phyloP scores from a whole-genome alignment of 1,139 yeast genomes.

The Saccharomyces hybrid region DNA sequence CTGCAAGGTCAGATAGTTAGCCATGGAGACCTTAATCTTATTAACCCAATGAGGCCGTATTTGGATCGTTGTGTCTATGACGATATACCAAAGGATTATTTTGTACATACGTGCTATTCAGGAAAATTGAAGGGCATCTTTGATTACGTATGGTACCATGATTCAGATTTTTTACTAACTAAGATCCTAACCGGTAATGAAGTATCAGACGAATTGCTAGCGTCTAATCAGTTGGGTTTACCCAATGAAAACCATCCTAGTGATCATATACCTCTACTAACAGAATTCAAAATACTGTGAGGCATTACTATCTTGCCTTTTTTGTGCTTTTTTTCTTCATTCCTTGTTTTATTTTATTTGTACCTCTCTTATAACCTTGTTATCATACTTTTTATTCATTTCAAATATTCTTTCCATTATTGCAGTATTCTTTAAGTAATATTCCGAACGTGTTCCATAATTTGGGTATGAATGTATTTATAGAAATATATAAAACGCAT shows the following conservation, averaged over 20 bases:
- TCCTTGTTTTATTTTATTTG: background rate
- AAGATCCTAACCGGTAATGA: slow-evolving; percentile 71
- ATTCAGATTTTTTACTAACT: slow-evolving; percentile 32
- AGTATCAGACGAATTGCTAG: slow-evolving; percentile 46
- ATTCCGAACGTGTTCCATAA: background rate
- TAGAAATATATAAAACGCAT: background rate
- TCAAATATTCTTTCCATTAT: background rate
- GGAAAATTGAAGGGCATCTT: slow-evolving; percentile 44
- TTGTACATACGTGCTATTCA: slow-evolving; percentile 46
- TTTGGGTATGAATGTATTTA: background rate
- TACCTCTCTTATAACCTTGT: slow-evolving; percentile 5
- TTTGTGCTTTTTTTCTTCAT: background rate
- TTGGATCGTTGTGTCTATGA: slow-evolving; percentile 35
- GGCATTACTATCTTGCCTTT: background rate
- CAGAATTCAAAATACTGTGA: slow-evolving; percentile 52
- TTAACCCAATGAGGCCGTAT: slow-evolving; percentile 31
- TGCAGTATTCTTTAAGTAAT: background rate
- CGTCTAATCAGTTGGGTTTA: slow-evolving; percentile 62
- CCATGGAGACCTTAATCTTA: slow-evolving; percentile 30
- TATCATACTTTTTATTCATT: slow-evolving; percentile 1
- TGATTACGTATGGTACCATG: slow-evolving; percentile 53
- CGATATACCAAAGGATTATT: slow-evolving; percentile 31
- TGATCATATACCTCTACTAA: slow-evolving; percentile 80
- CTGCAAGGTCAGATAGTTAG: slow-evolving; percentile 34
- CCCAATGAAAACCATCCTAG: slow-evolving; percentile 90